Evolutionary conservation across 176 grass and related monocot genomes (phyloP), one percentile per base, ranked within the genome.

Genomic region (Alloteropsis semialata): DNA sequence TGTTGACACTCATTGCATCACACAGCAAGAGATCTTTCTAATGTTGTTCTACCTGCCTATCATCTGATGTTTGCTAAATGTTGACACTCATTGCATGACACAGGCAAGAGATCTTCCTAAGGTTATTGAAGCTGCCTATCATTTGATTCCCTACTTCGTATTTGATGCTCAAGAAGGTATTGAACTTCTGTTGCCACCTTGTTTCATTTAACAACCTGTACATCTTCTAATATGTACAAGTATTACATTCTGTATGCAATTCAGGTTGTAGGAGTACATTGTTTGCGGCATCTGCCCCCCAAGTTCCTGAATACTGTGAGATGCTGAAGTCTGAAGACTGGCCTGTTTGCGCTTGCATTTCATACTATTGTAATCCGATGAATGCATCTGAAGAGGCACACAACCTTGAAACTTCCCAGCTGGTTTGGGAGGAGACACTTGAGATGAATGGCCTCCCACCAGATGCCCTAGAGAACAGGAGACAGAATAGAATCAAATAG

Each of bases 311-410:
- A 79, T 99, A 94, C 62, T 99, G 91, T 6, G 85, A 90, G 63
- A 77, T 90, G 57, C 61, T 99, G 49, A 99, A 99, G 82, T 92
- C 91, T 7, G 93, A 99, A 76, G 91, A 96, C 73, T 99, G 93
- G 97, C 91, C 93, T 75, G 91, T 95, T 48, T 96, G 93, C 61
- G 89, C 91, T 29, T 99, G 84, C 74, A 87, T 99, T 29, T 92
- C 90, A n/a, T 92, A 94, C 0, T 91, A 99, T 72, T 99, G 93
- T 55, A 92, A 87, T 78, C 97, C 97, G 5, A 94, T 80, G 73
- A 99, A 96, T 72, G 85, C 97, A 24, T 99, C 97, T 25, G 93
- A 99, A 84, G 97, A 99, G 91, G 89, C 97, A 6, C 91, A 99
- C 51, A 92, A 92, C 56, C 87, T 92, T 13, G 91, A 90, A 77